Percentiles rank a stretch among this genome's conserved stretches.
phyloP scores from a whole-genome alignment of 805 yeast species.

The Metschnikowia matae region DNA sequence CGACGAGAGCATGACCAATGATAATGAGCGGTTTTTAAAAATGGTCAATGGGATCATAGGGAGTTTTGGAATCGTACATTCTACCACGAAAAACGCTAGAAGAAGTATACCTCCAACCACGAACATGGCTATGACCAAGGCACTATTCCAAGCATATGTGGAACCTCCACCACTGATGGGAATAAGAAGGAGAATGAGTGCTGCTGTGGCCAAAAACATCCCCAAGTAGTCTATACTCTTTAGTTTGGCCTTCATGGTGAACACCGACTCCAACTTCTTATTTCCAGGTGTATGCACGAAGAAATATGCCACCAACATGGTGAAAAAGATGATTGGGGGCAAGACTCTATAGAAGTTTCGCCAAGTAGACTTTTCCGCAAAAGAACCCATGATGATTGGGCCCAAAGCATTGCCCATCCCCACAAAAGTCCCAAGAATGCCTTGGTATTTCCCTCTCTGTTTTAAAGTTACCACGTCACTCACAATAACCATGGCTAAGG shows the following conservation, averaged over 20 bases:
- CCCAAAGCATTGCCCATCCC: constrained; percentile 54
- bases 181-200: constrained; percentile 47
- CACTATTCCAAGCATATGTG: constrained; percentile 50
- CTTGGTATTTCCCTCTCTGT: constrained; percentile 52
- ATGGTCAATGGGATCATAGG: constrained; percentile 54
- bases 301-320: constrained; percentile 26
- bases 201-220: constrained; percentile 43
- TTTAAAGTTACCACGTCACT: constrained; percentile 54
- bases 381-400: constrained; percentile 52
- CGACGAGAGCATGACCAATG: constrained; percentile 29
- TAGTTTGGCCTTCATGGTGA: constrained; percentile 34
- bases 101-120: constrained; percentile 33
- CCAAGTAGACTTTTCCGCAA: constrained; percentile 46
- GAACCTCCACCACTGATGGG: constrained; percentile 63
- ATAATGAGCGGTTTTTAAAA: constrained; percentile 33
- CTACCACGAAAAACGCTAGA: constrained; percentile 44
- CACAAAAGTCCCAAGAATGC: constrained; percentile 47
- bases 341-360: constrained; percentile 49
- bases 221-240: constrained; percentile 53
- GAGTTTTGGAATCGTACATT: constrained; percentile 44
- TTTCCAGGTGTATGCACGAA: constrained; percentile 35
- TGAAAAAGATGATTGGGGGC: constrained; percentile 39
- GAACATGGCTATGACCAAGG: constrained; percentile 33
- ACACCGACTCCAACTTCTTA: constrained; percentile 22
- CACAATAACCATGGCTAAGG: constrained; percentile 48